These are phyloP conservation scores for Microascus cirrosus DNA, from an alignment of 2,329 filamentous ascomycete species.

Conservation along the genomic window DNA sequence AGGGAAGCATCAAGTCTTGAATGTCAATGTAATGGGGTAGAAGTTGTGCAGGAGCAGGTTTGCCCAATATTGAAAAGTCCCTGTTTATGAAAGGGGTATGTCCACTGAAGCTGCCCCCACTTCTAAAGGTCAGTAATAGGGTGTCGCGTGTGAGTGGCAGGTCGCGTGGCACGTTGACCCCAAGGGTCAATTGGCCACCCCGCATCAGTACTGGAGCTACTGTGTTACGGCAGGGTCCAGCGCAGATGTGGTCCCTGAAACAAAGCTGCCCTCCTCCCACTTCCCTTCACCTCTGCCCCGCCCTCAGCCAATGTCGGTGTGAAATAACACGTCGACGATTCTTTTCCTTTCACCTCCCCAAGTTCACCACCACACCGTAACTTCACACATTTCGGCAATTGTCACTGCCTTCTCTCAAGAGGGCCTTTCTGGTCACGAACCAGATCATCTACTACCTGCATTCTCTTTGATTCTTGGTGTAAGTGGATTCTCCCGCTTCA, in stretches of 20 bases:
- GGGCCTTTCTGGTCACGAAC: background rate
- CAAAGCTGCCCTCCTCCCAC: background rate
- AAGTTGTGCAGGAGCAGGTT: too few species aligned
- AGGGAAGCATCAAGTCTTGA: too few species aligned
- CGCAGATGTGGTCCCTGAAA: background rate
- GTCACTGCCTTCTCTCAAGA: background rate
- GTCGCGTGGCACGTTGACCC: background rate
- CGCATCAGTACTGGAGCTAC: background rate
- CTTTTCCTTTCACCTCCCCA: background rate
- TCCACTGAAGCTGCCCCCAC: too few species aligned
- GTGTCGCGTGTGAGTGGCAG: background rate
- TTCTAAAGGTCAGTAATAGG: too few species aligned
- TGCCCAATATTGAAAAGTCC: too few species aligned
- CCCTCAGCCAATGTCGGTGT: background rate
- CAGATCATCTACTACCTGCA: background rate
- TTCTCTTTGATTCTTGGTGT: background rate
- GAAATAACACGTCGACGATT: constrained; percentile 1
- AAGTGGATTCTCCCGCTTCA: background rate
- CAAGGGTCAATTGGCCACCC: background rate
- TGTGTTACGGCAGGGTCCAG: background rate
- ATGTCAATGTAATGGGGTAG: too few species aligned
- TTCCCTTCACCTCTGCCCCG: background rate
- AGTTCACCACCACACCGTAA: background rate
- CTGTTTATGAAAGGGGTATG: too few species aligned
- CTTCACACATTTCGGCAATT: background rate